These are phyloP conservation scores for Populus pruinosa DNA, from an alignment of 345 rosid genomes.

Conservation along the genomic window DNA sequence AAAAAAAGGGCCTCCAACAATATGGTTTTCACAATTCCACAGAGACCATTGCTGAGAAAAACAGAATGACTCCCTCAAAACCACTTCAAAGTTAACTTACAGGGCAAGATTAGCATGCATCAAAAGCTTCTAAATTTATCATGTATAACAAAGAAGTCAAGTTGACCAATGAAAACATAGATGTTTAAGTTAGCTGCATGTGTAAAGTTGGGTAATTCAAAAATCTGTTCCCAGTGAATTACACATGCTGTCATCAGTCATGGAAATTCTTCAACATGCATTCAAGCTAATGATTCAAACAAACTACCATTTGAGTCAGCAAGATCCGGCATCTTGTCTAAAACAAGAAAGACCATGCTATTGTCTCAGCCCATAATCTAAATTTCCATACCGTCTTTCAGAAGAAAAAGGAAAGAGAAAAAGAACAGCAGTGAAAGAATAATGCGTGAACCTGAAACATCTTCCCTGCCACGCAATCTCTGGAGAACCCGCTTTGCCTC, in stretches of 20 bases:
- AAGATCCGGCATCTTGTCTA: background rate
- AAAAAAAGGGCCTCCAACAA: background rate
- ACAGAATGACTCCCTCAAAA: background rate
- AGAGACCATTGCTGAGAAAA: too few species aligned
- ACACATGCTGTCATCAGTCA: background rate
- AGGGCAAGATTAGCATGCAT: background rate
- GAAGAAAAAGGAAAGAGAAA: background rate
- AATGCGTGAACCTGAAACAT: conserved; percentile 68
- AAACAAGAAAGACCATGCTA: background rate
- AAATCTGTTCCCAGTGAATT: background rate
- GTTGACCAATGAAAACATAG: background rate
- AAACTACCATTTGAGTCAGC: background rate
- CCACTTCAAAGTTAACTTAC: background rate
- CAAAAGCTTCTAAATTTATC: background rate
- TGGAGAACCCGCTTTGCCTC: conserved; percentile 87
- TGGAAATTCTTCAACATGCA: background rate
- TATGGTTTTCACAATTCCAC: background rate
- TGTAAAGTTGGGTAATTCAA: background rate
- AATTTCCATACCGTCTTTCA: background rate
- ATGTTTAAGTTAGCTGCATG: background rate
- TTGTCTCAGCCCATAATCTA: background rate
- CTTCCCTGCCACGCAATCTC: conserved; percentile 83
- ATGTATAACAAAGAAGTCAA: background rate
- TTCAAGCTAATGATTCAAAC: background rate
- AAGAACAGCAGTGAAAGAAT: background rate